Conservation (phyloP, 805 yeast species). For the Suhomyces faveliae region DNA sequence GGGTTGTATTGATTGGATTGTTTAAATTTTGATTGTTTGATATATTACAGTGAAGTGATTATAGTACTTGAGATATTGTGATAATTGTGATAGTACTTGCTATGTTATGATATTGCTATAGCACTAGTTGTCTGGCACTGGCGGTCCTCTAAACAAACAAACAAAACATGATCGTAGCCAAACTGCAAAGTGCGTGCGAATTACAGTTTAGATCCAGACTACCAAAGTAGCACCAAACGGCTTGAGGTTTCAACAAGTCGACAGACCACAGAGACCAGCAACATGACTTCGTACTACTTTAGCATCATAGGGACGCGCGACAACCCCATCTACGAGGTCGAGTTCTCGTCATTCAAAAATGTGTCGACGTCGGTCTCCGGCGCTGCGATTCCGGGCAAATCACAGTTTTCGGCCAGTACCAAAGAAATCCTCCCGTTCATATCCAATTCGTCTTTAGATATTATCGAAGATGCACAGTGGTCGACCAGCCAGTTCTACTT, state of each 20-base stretch:
- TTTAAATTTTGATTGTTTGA: too few species aligned
- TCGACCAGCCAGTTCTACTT: slow-evolving; percentile 60
- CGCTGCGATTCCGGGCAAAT: slow-evolving; percentile 41
- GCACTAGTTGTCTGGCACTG: not conserved
- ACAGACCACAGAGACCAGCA: not conserved
- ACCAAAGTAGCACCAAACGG: too few species aligned
- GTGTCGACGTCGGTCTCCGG: slow-evolving; percentile 10
- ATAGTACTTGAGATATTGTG: too few species aligned
- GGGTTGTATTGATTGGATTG: too few species aligned
- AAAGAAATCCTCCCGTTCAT: slow-evolving; percentile 84
- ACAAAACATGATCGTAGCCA: not conserved
- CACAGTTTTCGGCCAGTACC: slow-evolving; percentile 65
- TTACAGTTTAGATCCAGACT: not conserved
- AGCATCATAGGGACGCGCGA: slow-evolving; percentile 87
- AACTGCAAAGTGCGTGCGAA: not conserved
- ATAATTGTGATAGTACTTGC: too few species aligned
- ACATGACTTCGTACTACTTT: slow-evolving; percentile 74
- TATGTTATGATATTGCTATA: too few species aligned
- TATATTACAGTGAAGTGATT: too few species aligned
- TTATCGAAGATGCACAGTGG: slow-evolving; percentile 92
- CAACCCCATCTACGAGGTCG: slow-evolving; percentile 82
- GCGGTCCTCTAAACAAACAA: not conserved
- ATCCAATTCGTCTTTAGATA: slow-evolving; percentile 82
- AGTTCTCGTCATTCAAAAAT: slow-evolving; percentile 67
- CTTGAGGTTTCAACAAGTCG: too few species aligned